Base-by-base conservation (phyloP, 1,284 basidiomycete genomes). In the Ustilago esculenta region DNA sequence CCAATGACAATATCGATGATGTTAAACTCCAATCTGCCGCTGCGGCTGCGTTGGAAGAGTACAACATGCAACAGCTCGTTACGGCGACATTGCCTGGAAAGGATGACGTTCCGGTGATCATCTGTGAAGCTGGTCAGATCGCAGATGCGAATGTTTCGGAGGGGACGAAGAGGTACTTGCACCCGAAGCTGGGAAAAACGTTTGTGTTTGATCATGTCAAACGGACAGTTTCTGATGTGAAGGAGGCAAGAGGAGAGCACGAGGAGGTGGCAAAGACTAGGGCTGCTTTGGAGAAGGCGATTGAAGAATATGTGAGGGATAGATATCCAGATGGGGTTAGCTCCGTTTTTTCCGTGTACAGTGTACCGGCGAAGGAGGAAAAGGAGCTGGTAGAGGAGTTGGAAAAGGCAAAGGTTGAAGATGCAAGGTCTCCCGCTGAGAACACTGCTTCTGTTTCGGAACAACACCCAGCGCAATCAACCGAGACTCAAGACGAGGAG, bases 281-380 rank as follows among this genome's bases (percentile, higher is more conserved):
- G 12, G n/a, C 51, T 10, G 66, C 63, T 1, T 37, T 81, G 30
- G 71, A 81, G 17, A 44, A 63, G 15, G 41, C 55, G 2, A 30
- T 79, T 8, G 53, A 60, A 10, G 49, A 36, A 27, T 81, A 81
- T 46, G 65, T 79, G 3, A 42, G 39, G 23, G 69, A 79, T 39
- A 60, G 75, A 30, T 81, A 76, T 55, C 67, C 61, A n/a, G 67
- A 71, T 39, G 78, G 78, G 29, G 63, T 77, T 14, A 67, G 59
- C 25, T 57, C 59, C 10, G 72, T 75, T 3, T 79, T 77, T 50
- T 45, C 61, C 1, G 54, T 61, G 0, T 43, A 36, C 11, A 54
- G 64, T 34, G 50, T 49, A 5, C 50, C 55, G n/a, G 47, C 53
- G 18, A 41, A 56, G 9, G 53, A 66, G 8, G 46, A 32, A 10